Evolutionary conservation across 1,139 yeast species (phyloP).

Genomic region (Yamadazyma sp.): DNA sequence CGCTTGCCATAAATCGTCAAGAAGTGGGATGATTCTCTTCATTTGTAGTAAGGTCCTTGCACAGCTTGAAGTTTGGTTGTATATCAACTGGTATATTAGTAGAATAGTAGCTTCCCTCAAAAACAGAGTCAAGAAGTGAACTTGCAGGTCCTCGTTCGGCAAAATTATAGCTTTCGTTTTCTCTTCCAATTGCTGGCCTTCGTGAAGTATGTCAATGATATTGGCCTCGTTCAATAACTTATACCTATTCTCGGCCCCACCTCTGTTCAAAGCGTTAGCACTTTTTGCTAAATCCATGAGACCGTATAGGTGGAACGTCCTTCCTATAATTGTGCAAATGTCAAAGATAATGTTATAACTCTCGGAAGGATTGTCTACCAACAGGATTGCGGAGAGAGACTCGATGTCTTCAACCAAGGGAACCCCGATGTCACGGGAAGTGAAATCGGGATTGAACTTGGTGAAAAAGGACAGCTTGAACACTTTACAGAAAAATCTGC

Average conservation of each 20-base stretch:
- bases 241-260: not conserved
- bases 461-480: not conserved
- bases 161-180: not conserved
- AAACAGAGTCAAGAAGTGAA: not conserved
- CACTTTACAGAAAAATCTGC: not conserved
- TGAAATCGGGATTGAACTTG: not conserved
- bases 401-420: not conserved
- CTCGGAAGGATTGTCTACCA: not conserved
- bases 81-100: not conserved
- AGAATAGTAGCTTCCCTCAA: slow-evolving; percentile 1
- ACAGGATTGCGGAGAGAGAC: not conserved
- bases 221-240: not conserved
- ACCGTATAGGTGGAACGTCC: not conserved
- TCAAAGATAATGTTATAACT: not conserved
- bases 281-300: slow-evolving; percentile 1
- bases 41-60: slow-evolving; percentile 2
- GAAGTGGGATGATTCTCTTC: not conserved
- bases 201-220: not conserved
- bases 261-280: not conserved
- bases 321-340: not conserved
- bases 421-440: not conserved
- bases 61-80: not conserved
- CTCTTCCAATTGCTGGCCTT: not conserved
- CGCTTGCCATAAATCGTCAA: not conserved
- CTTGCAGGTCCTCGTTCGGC: not conserved